Evolutionary conservation across 768 basidiomycete species (phyloP).

Genomic region (Serendipita sp.): DNA sequence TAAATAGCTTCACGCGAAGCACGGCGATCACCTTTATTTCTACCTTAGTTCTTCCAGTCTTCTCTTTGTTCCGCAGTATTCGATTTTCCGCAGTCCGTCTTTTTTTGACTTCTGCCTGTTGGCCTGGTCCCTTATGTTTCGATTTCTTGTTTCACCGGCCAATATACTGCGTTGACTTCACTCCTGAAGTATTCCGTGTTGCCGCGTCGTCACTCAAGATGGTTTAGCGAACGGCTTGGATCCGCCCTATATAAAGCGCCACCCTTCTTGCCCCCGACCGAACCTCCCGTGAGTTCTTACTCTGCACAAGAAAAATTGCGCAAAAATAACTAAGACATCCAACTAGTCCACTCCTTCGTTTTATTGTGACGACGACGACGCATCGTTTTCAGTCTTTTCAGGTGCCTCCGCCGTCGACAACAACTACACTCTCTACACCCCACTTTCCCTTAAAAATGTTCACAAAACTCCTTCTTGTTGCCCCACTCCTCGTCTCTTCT

Average conservation of each 20-base stretch:
- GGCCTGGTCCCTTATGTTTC: neutral
- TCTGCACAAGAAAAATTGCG: neutral
- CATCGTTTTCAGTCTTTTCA: neutral
- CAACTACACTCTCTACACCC: constrained; percentile 2
- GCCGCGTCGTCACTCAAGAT: neutral
- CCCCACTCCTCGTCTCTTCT: neutral
- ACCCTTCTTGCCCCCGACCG: neutral
- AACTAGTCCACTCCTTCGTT: neutral
- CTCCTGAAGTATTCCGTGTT: neutral
- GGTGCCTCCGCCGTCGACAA: neutral
- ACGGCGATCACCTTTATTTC: constrained; percentile 9
- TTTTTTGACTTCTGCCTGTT: neutral
- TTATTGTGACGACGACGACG: neutral
- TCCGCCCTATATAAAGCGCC: neutral
- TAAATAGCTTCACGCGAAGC: constrained; percentile 10
- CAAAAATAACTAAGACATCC: neutral
- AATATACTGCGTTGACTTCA: neutral
- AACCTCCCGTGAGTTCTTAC: neutral
- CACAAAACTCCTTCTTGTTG: neutral
- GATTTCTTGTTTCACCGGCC: constrained; percentile 4
- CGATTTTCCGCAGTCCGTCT: neutral
- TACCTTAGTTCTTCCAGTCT: neutral
- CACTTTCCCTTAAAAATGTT: constrained; percentile 4
- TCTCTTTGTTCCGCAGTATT: neutral
- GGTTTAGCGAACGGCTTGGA: neutral